Evolutionary conservation across 768 basidiomycete genomes (phyloP), one percentile per base, ranked within the genome.

Genomic region (Boletus huronensis): DNA sequence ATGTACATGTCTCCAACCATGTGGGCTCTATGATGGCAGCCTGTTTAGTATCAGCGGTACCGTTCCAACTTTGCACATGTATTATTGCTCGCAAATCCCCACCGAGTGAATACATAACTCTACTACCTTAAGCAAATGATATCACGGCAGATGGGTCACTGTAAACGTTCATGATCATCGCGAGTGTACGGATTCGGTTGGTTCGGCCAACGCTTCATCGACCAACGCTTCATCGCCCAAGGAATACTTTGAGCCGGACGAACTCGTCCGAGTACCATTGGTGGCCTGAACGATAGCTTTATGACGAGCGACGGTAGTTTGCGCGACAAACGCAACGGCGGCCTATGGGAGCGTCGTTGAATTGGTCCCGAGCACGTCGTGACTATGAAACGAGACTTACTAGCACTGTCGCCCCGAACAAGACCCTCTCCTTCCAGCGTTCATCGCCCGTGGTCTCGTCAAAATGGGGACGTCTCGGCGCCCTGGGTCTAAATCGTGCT

Each of bases 361-460:
- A 25, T 11, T 34, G 28, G 8, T 29, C 17, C 25, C 39, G 16
- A 43, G 17, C 40, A 31, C 14, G 31, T 51, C 45, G 13, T 28
- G 36, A 52, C 21, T 5, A 28, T 36, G 9, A 52, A 48, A 34
- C 5, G 44, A 52, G 29, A 60, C 61, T 55, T 60, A 87, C 87
- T 32, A 80, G 60, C 23, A 83, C 48, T 3, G 84, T 74, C 8
- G 79, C 79, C n/a, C 76, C 76, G 7, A 87, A 43, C 47, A 90
- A 79, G 14, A 84, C 55, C 36, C 77, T 70, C 62, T 88, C 87
- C 65, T 85, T 87, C 82, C 82, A 85, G 29, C 79, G 74, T 44
- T 89, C 87, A 58, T 88, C 84, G 17, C 69, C 58, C 32, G 50
- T 29, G 8, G 62, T 54, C 44, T 79, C 75, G 35, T 79, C 81